phyloP scores from a whole-genome alignment of 495 filamentous ascomycete species.

The Podospora sp. region DNA sequence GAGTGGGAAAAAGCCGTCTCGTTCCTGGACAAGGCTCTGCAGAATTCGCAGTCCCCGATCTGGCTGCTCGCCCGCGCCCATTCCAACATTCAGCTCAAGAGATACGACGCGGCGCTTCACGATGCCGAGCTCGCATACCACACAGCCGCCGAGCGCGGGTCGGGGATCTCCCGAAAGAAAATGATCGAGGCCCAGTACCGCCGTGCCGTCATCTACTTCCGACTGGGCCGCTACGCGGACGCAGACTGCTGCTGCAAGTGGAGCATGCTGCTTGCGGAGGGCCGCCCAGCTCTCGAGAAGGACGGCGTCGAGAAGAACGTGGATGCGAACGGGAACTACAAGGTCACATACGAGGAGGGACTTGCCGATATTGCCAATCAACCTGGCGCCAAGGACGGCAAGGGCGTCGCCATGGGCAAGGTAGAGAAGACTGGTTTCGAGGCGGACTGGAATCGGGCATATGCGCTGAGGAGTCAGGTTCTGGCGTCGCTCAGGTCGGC shows the following conservation, averaged over 20 bases:
- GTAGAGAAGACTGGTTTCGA: slow-evolving; percentile 30
- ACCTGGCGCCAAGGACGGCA: neutral
- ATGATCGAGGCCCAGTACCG: slow-evolving; percentile 82
- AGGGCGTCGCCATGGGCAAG: neutral
- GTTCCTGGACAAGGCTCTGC: slow-evolving; percentile 76
- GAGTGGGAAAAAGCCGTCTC: slow-evolving; percentile 69
- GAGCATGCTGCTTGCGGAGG: slow-evolving; percentile 59
- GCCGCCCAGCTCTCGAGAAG: slow-evolving; percentile 42
- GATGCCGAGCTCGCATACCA: slow-evolving; percentile 81
- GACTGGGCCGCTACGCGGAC: slow-evolving; percentile 73
- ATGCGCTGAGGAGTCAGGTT: slow-evolving; percentile 44
- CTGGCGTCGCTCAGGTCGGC: slow-evolving; percentile 62
- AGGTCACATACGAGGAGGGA: slow-evolving; percentile 32
- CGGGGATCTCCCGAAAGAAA: slow-evolving; percentile 65
- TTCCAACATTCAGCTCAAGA: slow-evolving; percentile 68
- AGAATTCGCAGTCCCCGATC: slow-evolving; percentile 65
- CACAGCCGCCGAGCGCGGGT: slow-evolving; percentile 65
- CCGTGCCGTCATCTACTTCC: slow-evolving; percentile 72
- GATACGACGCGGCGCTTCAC: slow-evolving; percentile 60
- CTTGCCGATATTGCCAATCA: slow-evolving; percentile 14
- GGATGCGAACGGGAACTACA: slow-evolving; percentile 45
- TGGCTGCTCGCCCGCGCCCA: slow-evolving; percentile 90
- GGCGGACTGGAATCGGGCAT: slow-evolving; percentile 41
- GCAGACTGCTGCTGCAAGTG: slow-evolving; percentile 70
- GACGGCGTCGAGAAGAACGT: slow-evolving; percentile 45